phyloP scores from a whole-genome alignment of 108 stramenopile genomes.

The Fistulifera solaris region DNA sequence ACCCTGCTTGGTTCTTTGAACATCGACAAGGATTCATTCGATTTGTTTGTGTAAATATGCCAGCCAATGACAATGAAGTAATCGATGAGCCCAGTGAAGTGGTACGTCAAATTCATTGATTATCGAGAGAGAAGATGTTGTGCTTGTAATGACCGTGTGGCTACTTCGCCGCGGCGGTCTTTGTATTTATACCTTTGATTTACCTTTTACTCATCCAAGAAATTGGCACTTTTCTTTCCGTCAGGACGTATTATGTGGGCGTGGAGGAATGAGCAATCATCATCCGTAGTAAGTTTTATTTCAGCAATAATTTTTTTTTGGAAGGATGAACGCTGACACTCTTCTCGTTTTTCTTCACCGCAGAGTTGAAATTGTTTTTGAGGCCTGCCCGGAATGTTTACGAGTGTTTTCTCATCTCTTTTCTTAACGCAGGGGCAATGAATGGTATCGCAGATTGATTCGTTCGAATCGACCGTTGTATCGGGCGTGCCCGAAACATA shows the following conservation, averaged over 20 bases:
- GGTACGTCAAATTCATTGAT: neutral
- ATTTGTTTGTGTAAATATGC: neutral
- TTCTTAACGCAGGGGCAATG: slow-evolving; percentile 2
- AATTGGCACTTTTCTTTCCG: neutral
- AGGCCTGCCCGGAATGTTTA: no score
- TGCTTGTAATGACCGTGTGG: no score
- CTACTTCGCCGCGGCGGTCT: no score
- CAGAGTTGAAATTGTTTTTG: no score
- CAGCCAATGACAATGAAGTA: neutral
- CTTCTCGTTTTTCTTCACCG: neutral
- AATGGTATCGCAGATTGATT: slow-evolving; percentile 27
- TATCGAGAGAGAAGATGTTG: no score
- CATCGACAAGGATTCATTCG: no score
- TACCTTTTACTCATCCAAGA: no score
- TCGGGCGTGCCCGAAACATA: slow-evolving; percentile 40
- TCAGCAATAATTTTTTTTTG: no score
- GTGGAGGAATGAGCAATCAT: slow-evolving; percentile 11
- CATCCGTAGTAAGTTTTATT: slow-evolving; percentile 4
- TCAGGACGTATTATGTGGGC: slow-evolving; percentile 17
- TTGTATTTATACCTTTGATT: no score
- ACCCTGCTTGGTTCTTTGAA: no score
- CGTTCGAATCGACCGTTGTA: slow-evolving; percentile 36
- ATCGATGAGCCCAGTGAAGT: slow-evolving; percentile 7
- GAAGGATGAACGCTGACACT: neutral
- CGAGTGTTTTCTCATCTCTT: neutral